phyloP scores from a whole-genome alignment of 805 yeast species.

The Yamadazyma nakazawae region DNA sequence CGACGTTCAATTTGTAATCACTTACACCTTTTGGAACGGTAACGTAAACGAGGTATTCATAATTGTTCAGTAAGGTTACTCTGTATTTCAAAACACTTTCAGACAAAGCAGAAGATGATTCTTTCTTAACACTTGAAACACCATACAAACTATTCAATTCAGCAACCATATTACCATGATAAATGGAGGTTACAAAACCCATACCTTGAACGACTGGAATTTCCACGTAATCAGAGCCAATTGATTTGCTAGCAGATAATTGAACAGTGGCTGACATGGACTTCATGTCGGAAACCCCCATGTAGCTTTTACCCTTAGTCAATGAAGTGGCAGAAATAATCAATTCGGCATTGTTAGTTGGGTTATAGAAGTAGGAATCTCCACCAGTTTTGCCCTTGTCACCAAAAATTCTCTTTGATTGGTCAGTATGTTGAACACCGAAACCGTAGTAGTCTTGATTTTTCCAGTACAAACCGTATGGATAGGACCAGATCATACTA shows the following conservation, averaged over 20 bases:
- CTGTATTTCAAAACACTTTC: conserved; percentile 51
- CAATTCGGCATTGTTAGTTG: conserved; percentile 52
- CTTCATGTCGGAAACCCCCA: conserved; percentile 47
- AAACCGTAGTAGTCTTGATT: conserved; percentile 48
- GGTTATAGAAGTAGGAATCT: conserved; percentile 52
- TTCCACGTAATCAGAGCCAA: conserved; percentile 38
- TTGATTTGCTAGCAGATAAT: conserved; percentile 28
- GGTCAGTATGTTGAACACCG: conserved; percentile 57
- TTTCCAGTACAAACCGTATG: conserved; percentile 62
- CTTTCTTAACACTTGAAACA: conserved; percentile 20
- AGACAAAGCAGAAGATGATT: conserved; percentile 29
- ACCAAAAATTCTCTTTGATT: conserved; percentile 44
- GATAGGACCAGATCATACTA: conserved; percentile 58
- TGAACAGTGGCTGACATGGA: conserved; percentile 50
- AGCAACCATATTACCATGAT: conserved; percentile 49
- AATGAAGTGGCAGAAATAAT: conserved; percentile 54
- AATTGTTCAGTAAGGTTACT: conserved; percentile 51
- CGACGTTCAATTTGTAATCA: conserved; percentile 26
- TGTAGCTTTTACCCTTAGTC: conserved; percentile 29
- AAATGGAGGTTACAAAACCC: conserved; percentile 74
- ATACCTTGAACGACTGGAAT: conserved; percentile 75
- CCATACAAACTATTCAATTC: conserved; percentile 28
- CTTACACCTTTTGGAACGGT: conserved; percentile 39
- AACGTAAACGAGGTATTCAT: conserved; percentile 67
- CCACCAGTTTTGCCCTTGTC: conserved; percentile 43